Evolutionary conservation across 495 filamentous ascomycete genomes (phyloP).

Genomic region (Talaromyces thailandensis): DNA sequence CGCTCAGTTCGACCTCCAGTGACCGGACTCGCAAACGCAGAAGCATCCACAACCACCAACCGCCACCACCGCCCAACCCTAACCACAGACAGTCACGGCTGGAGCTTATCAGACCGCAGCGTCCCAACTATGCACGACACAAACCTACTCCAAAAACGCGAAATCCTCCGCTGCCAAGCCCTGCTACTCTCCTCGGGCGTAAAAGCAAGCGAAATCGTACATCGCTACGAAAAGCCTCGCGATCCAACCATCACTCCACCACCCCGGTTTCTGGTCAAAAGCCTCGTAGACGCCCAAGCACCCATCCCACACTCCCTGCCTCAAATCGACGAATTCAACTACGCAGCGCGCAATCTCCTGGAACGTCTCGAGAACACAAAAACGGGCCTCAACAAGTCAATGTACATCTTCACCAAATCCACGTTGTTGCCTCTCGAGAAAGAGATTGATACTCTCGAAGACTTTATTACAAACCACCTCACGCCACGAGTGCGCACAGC

Average conservation of each 20-base stretch:
- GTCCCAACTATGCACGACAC: constrained; percentile 25
- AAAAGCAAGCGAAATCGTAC: constrained; percentile 70
- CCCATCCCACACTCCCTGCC: constrained; percentile 34
- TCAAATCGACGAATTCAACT: constrained; percentile 53
- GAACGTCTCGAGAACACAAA: constrained; percentile 46
- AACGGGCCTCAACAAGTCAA: constrained; percentile 41
- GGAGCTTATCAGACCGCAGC: constrained; percentile 64
- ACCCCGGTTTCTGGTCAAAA: constrained; percentile 28
- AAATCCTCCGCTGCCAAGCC: constrained; percentile 65
- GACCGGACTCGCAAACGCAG: constrained; percentile 37
- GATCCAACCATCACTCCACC: constrained; percentile 17
- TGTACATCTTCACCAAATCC: constrained; percentile 39
- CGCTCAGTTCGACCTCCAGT: constrained; percentile 27
- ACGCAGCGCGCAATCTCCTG: constrained; percentile 58
- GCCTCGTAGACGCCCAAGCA: constrained; percentile 16
- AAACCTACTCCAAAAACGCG: constrained; percentile 40
- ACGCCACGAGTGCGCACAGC: constrained; percentile 53
- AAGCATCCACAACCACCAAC: constrained; percentile 24
- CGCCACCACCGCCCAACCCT: constrained; percentile 14
- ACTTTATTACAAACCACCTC: constrained; percentile 44
- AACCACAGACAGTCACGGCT: constrained; percentile 23
- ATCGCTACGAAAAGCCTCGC: constrained; percentile 46
- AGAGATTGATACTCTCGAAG: constrained; percentile 41
- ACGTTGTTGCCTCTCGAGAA: constrained; percentile 35
- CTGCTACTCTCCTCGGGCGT: constrained; percentile 75